Evolutionary conservation across 805 yeast species (phyloP), one percentile per base, ranked within the genome.

Genomic region (Monosporozyma servazzii): DNA sequence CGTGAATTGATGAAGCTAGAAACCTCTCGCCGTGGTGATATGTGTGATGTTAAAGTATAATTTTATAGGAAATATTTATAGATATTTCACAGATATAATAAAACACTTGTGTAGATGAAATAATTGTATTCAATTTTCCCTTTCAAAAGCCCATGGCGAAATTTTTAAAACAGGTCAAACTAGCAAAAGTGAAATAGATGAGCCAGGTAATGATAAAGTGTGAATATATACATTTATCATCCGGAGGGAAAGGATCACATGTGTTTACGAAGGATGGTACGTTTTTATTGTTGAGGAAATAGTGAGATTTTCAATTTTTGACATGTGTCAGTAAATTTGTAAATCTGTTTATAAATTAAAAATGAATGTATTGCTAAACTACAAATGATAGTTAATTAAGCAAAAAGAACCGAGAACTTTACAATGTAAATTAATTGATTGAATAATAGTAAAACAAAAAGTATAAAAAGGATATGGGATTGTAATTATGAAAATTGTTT

Each of bases 1-100:
- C 79, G 99, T 64, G 98, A 93, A 66, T 79, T 88, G 48, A 81
- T 90, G 86, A 85, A 82, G 64, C 77, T 80, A 31, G 91, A 84
- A 57, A 84, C 90, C 2, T 74, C 82, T 27, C 75, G 78, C 59
- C 72, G 75, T 54, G 76, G 77, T 54, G 78, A 75, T 43, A 67
- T 71, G 68, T 73, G 76, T 54, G 71, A 71, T 54, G 76, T 74
- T 8, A 68, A 61, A 52, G 54, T 59, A 25, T 40, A 21, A 23
- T 40, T 23, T 21, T 39, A 9, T 18, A 20, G 21, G 7, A 3
- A 4, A 5, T 20, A 40, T 40, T 20, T 21, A 18, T 21, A 20
- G 21, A 40, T 40, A 21, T 6, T 8, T 3, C 10, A 3, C 21
- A n/a, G 13, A 21, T 21, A 40, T 21, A 21, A 40, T 9, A 21